phyloP scores from a whole-genome alignment of 2,329 filamentous ascomycete species.

The Juglanconis juglandina region DNA sequence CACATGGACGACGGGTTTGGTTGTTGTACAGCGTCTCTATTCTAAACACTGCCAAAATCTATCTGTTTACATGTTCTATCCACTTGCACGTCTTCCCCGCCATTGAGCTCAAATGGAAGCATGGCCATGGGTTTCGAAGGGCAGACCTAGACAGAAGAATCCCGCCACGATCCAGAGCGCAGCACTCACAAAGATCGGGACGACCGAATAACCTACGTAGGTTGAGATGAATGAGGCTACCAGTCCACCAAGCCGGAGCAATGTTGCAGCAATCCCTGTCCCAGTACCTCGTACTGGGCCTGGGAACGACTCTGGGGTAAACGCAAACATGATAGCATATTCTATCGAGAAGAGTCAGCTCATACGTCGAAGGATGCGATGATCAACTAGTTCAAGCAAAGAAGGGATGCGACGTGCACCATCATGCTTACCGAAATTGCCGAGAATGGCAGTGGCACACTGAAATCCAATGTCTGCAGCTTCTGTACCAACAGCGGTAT shows the following conservation, averaged over 20 bases:
- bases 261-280: slow-evolving; percentile 41
- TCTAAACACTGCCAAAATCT: too few species aligned
- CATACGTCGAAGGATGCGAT: too few species aligned
- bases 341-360: slow-evolving; percentile 21
- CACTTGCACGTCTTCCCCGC: neutral
- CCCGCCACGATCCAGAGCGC: slow-evolving; percentile 42
- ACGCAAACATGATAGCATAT: slow-evolving; percentile 39
- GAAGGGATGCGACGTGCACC: too few species aligned
- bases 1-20: too few species aligned
- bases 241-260: slow-evolving; percentile 36
- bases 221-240: slow-evolving; percentile 40
- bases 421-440: slow-evolving; percentile 34
- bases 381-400: too few species aligned
- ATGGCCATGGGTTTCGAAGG: slow-evolving; percentile 42
- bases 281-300: slow-evolving; percentile 53
- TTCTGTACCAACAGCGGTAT: slow-evolving; percentile 37
- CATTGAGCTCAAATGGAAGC: slow-evolving; percentile 26
- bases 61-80: too few species aligned
- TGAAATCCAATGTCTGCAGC: slow-evolving; percentile 37
- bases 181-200: slow-evolving; percentile 43
- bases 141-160: slow-evolving; percentile 37
- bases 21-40: too few species aligned
- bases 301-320: slow-evolving; percentile 57
- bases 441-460: slow-evolving; percentile 42
- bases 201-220: slow-evolving; percentile 38